Percentiles rank a stretch among this genome's conserved stretches.
Evolutionary conservation across 2,329 filamentous ascomycete genomes (phyloP).

Genomic region (Microdochium paspali): DNA sequence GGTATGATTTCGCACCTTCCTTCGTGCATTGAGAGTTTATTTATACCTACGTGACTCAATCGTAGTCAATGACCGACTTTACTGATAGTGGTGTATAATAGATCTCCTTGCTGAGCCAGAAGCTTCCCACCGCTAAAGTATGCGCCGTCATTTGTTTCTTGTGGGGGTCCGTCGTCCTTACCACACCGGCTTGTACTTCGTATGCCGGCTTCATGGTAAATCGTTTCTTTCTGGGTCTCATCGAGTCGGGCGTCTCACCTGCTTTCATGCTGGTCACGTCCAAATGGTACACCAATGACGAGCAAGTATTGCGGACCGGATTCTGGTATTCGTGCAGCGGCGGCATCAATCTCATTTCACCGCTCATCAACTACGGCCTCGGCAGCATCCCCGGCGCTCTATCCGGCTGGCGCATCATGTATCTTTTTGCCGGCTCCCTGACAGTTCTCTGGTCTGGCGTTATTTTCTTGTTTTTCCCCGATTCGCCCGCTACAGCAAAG

Average conservation of each 20-base stretch:
- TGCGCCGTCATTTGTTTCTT: slow-evolving; percentile 23
- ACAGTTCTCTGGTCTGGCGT: slow-evolving; percentile 29
- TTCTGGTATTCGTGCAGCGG: slow-evolving; percentile 32
- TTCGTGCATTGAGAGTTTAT: too few species aligned
- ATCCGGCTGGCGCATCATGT: slow-evolving; percentile 30
- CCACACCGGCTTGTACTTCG: slow-evolving; percentile 25
- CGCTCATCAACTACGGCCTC: slow-evolving; percentile 36
- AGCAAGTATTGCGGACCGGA: slow-evolving; percentile 27
- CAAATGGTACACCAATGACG: slow-evolving; percentile 31
- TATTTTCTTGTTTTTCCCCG: slow-evolving; percentile 27
- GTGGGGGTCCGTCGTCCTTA: slow-evolving; percentile 27
- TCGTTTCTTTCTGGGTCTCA: slow-evolving; percentile 44
- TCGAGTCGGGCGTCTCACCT: slow-evolving; percentile 46
- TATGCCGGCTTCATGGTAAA: slow-evolving; percentile 30
- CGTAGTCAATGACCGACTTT: too few species aligned
- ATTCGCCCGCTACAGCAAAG: slow-evolving; percentile 27
- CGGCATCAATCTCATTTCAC: slow-evolving; percentile 32
- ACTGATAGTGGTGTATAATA: too few species aligned
- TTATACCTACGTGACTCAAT: too few species aligned
- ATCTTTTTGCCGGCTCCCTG: slow-evolving; percentile 26
- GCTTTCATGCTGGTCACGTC: slow-evolving; percentile 50
- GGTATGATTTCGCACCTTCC: too few species aligned
- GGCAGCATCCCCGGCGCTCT: slow-evolving; percentile 28
- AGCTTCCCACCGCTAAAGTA: slow-evolving; percentile 34
- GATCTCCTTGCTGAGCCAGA: slow-evolving; percentile 28